Percentiles rank a stretch among this genome's conserved stretches.
Evolutionary conservation across 176 grass and related monocot species (phyloP).

Genomic region (Carex pumila): DNA sequence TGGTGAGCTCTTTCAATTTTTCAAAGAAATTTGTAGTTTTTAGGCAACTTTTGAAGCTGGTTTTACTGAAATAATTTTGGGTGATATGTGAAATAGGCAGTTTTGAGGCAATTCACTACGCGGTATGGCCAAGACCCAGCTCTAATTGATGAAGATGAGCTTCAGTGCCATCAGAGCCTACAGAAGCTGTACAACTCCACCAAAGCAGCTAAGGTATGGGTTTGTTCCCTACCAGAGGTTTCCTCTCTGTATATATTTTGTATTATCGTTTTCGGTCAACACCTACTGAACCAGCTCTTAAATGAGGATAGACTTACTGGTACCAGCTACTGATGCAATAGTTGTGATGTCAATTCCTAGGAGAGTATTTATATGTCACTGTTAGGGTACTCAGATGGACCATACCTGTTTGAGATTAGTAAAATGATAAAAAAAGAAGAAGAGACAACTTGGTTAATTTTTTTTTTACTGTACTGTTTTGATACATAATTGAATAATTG

Average conservation of each 20-base stretch:
- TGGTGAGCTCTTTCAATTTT: neutral
- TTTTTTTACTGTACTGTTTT: neutral
- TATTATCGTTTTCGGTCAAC: neutral
- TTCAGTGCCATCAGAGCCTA: slow-evolving; percentile 90
- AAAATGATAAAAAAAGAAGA: neutral
- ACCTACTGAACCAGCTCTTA: neutral
- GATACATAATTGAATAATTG: neutral
- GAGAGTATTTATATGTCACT: neutral
- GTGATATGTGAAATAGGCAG: slow-evolving; percentile 36
- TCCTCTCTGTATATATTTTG: neutral
- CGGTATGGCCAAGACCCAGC: slow-evolving; percentile 57
- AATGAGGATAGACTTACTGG: neutral
- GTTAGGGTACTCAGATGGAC: neutral
- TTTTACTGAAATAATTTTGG: slow-evolving; percentile 16
- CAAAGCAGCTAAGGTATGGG: slow-evolving; percentile 77
- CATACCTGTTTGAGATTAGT: neutral
- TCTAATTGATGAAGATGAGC: slow-evolving; percentile 86
- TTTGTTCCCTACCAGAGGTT: slow-evolving; percentile 4
- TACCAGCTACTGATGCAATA: neutral
- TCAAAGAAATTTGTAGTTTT: neutral
- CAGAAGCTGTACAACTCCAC: slow-evolving; percentile 70
- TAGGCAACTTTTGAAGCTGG: neutral
- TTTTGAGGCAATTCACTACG: slow-evolving; percentile 66
- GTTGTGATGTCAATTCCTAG: neutral
- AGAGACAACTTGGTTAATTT: neutral